Base-by-base conservation (phyloP, 2,329 filamentous ascomycete species). In the Fusarium sp. region DNA sequence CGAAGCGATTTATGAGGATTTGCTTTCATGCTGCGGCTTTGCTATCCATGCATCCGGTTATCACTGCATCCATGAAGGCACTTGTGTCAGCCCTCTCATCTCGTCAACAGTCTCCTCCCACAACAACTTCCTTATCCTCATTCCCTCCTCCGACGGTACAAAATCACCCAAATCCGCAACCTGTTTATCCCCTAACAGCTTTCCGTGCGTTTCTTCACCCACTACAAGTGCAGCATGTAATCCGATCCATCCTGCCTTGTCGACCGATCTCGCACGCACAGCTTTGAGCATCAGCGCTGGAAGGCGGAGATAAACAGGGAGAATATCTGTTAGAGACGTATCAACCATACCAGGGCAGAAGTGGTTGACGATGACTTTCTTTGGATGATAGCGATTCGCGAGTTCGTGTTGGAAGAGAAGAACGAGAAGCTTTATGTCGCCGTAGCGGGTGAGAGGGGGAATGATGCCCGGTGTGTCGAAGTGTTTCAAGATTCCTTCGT, bases 401-500 rank as follows among this genome's bases (percentile, higher is more conserved):
- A 78, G 30, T 26, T 77, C 66, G 4, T 54, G 59, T 9, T 70
- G 63, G 61, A 78, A 72, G 30, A 77, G 56, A 3, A 67, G 63
- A 13, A 57, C 26, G 4, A 71, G 68, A 9, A 59, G 61, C 18
- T 71, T 71, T 13, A n/a, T 59, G 15, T 62, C 69, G 12, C 56
- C 41, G 57, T 71, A 71, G 5, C 69, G 62, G 1, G 18, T 18
- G 3, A 67, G 16, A 5, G 57, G 20, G 13, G 57, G 54, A 6
- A 48, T 15, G 5, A 55, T 30, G 0, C 28, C 26, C 0, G 51
- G 33, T 6, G 41, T 3, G 39, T 71, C 68, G 3, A 53, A 55
- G 28, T 58, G 35, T 6, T 68, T 38, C 1, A 71, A n/a, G 5
- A 71, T 57, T 2, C 42, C 48, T 30, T 61, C 44, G 1, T 45